These are phyloP conservation scores for Biscutella laevigata DNA, from an alignment of 441 rosid species.

Conservation along the genomic window DNA sequence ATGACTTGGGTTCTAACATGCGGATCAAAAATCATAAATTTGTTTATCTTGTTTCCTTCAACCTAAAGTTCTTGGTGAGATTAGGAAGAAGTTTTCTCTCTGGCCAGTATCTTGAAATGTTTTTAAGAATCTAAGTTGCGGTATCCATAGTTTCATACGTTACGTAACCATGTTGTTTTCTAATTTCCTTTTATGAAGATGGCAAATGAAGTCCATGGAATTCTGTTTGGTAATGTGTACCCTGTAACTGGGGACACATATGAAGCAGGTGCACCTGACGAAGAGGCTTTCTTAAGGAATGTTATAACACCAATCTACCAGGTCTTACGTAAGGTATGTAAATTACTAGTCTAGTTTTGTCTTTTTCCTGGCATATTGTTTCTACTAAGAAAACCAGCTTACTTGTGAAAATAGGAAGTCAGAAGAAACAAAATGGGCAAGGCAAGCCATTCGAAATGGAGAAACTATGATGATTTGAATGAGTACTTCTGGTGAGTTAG, in stretches of 20 bases:
- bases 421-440: conserved; percentile 61
- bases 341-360: too few species aligned
- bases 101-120: not conserved
- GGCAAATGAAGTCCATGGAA: conserved; percentile 98
- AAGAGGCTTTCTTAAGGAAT: conserved; percentile 88
- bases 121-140: not conserved
- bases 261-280: conserved; percentile 94
- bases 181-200: conserved; percentile 52
- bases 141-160: not conserved
- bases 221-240: conserved; percentile 89
- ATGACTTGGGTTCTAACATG: not conserved
- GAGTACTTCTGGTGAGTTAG: conserved; percentile 99
- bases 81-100: too few species aligned
- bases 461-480: conserved; percentile 96
- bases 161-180: conserved; percentile 22
- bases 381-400: conserved; percentile 14
- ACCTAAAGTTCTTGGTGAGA: too few species aligned
- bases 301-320: conserved; percentile 87
- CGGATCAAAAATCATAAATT: too few species aligned
- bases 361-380: not conserved
- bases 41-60: too few species aligned
- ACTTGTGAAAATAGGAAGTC: conserved; percentile 63
- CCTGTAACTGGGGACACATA: conserved; percentile 97
- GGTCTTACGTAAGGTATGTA: conserved; percentile 72
- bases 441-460: conserved; percentile 86